phyloP scores from a whole-genome alignment of 1,139 yeast species.

The Geotrichum candidum region DNA sequence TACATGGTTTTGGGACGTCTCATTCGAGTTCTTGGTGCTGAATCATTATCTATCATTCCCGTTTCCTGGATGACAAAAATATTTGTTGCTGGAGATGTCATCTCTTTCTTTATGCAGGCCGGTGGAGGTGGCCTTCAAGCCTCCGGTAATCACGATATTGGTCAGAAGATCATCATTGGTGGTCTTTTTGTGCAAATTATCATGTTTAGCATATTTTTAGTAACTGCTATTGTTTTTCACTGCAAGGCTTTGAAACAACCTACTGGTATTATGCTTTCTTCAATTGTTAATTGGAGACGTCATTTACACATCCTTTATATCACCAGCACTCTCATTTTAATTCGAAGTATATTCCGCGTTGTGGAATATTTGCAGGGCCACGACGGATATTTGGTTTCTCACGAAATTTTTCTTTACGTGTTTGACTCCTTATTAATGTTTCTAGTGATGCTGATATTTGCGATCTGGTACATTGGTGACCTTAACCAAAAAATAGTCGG shows the following conservation, averaged over 20 bases:
- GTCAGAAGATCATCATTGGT: neutral
- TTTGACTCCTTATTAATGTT: neutral
- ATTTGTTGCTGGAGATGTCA: conserved; percentile 43
- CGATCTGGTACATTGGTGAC: neutral
- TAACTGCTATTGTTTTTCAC: neutral
- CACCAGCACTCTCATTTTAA: neutral
- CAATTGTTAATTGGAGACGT: neutral
- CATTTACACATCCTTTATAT: neutral
- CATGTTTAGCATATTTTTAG: neutral
- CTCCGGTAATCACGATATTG: neutral
- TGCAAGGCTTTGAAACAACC: conserved; percentile 15
- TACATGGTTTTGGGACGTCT: conserved; percentile 43
- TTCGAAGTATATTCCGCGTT: neutral
- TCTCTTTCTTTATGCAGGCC: conserved; percentile 40
- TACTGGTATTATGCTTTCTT: neutral
- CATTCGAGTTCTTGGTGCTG: conserved; percentile 31
- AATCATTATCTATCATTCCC: conserved; percentile 33
- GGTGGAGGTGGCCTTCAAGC: conserved; percentile 39
- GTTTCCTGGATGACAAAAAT: conserved; percentile 36
- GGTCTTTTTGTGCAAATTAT: neutral
- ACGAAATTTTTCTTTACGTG: conserved; percentile 23
- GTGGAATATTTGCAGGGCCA: neutral
- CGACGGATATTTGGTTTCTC: neutral
- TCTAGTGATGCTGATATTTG: neutral
- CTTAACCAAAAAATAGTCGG: neutral